Percentiles rank a stretch among this genome's conserved stretches.
phyloP scores from a whole-genome alignment of 371 early-diverging fungal genomes.

The Mucor indicus region DNA sequence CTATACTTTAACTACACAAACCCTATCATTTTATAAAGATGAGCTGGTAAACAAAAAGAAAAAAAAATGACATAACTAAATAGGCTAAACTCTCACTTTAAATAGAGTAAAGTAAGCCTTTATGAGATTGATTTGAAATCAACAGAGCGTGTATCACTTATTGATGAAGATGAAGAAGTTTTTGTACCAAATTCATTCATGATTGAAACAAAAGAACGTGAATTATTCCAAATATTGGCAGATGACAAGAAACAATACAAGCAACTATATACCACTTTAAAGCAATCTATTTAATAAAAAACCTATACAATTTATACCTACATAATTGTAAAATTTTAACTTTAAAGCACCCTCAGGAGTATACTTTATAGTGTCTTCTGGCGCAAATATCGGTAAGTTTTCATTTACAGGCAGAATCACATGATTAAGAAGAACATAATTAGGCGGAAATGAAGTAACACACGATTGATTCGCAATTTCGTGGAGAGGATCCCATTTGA shows the following conservation, averaged over 20 bases:
- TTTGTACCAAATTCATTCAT: slow-evolving; percentile 43
- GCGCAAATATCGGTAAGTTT: too few relatives aligned
- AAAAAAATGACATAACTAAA: neutral
- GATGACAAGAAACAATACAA: slow-evolving; percentile 33
- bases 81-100: too few relatives aligned
- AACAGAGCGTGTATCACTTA: slow-evolving; percentile 25
- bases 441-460: too few relatives aligned
- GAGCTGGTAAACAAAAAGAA: slow-evolving; percentile 22
- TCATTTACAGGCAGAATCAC: too few relatives aligned
- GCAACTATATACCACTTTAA: slow-evolving; percentile 25
- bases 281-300: too few relatives aligned
- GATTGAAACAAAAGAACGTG: slow-evolving; percentile 25
- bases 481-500: too few relatives aligned
- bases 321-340: too few relatives aligned
- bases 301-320: too few relatives aligned
- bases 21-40: slow-evolving; percentile 41
- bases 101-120: slow-evolving; percentile 33
- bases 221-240: slow-evolving; percentile 36
- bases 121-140: slow-evolving; percentile 39
- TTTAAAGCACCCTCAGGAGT: too few relatives aligned
- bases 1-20: slow-evolving; percentile 36
- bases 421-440: too few relatives aligned
- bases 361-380: too few relatives aligned
- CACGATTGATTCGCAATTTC: too few relatives aligned
- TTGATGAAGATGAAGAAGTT: slow-evolving; percentile 38